Percentiles rank a stretch among this genome's conserved stretches.
phyloP scores from a whole-genome alignment of 768 basidiomycete species.

The Hemileccinum rubropunctum region DNA sequence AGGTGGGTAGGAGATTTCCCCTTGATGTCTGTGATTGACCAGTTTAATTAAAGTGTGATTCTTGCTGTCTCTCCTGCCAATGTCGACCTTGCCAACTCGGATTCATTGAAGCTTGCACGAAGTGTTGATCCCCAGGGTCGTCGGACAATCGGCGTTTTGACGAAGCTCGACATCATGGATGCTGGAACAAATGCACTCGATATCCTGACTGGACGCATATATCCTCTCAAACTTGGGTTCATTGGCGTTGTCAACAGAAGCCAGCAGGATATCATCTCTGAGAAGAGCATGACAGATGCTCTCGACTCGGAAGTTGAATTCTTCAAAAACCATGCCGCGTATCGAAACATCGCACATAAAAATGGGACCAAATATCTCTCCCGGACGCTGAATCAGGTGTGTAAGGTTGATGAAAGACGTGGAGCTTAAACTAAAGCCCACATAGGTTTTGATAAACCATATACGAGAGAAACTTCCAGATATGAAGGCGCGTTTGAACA shows the following conservation, averaged over 20 bases:
- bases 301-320: conserved; percentile 85
- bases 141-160: conserved; percentile 93
- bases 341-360: conserved; percentile 93
- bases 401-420: conserved; percentile 14
- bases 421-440: neutral
- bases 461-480: conserved; percentile 98
- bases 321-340: conserved; percentile 86
- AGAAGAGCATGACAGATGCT: conserved; percentile 84
- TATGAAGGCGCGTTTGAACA: conserved; percentile 98
- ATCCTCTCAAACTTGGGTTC: conserved; percentile 97
- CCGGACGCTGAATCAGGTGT: conserved; percentile 88
- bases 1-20: conserved; percentile 49
- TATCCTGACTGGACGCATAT: conserved; percentile 93
- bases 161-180: conserved; percentile 99
- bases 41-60: conserved; percentile 65
- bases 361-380: conserved; percentile 97
- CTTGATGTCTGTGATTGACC: conserved; percentile 5
- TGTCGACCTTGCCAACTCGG: conserved; percentile 98
- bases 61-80: conserved; percentile 97
- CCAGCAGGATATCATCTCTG: conserved; percentile 93
- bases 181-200: conserved; percentile 98
- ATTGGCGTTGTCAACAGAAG: conserved; percentile 97
- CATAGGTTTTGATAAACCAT: conserved; percentile 89
- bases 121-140: conserved; percentile 95
- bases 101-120: conserved; percentile 94